Base-by-base conservation (phyloP, 345 rosid genomes). In the Iberis pinnata region DNA sequence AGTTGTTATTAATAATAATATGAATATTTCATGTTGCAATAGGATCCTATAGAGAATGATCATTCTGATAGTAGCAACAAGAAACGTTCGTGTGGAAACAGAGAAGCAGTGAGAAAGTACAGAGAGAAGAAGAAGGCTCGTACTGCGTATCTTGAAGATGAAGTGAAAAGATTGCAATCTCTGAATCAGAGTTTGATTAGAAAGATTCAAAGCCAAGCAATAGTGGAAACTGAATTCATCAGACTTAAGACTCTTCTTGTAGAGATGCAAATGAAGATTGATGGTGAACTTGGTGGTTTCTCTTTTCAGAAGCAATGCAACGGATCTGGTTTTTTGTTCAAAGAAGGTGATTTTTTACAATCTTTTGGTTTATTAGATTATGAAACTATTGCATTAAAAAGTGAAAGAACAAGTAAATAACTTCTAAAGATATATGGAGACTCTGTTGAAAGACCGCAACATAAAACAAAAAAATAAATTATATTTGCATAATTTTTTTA, bases 81-180 rank as follows among this genome's bases (percentile, higher is more conserved):
- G 56, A 64, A 51, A 59, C 71, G 77, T 63, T 63, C 87, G 12
- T 65, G 63, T 17, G 88, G 93, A 18, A 84, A 87, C 12, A 72
- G 85, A 64, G 96, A 75, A 63, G 89, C 96, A 10, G 96, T 84
- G 44, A 62, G 82, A 17, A 88, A 82, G 66, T 88, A 88, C 26
- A 75, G 93, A 47, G 86, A 87, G 70, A 84, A 81, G 60, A 87
- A 78, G 80, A 87, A 84, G 70, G 96, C 89, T 2, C 82, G 75
- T 9, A 69, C 80, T 0, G 80, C 85, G 11, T 76, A 73, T 57
- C 75, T 88, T 27, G 93, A 88, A 70, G 88, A 84, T 58, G 84
- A 88, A 71, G 84, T 80, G 29, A 73, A 63, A 71, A 78, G 80
- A 61, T 26, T 88, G 57, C 70, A 63, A 1, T 1, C 39, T 27